Evolutionary conservation across 2,329 filamentous ascomycete species (phyloP).

Genomic region (Sarocladium kiliense): DNA sequence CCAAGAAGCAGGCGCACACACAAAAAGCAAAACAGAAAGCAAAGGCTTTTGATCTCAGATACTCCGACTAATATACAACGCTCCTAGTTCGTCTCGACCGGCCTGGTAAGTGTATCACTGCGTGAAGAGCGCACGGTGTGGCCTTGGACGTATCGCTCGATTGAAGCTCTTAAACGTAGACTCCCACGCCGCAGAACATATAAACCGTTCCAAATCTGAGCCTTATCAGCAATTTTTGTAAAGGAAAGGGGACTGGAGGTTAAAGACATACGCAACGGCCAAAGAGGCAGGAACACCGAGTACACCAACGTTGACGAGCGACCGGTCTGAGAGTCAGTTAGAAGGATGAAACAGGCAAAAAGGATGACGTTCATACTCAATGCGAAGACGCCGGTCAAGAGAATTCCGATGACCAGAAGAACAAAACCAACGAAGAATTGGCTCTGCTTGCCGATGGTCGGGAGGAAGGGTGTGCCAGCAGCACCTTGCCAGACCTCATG

Average conservation of each 20-base stretch:
- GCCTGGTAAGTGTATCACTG: slow-evolving; percentile 4
- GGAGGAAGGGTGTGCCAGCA: slow-evolving; percentile 78
- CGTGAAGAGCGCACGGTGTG: neutral
- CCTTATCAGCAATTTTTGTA: slow-evolving; percentile 14
- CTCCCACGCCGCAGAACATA: slow-evolving; percentile 98
- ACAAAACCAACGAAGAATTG: slow-evolving; percentile 80
- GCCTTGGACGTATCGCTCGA: neutral
- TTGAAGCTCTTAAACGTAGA: slow-evolving; percentile 78
- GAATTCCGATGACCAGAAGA: slow-evolving; percentile 66
- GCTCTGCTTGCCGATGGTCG: slow-evolving; percentile 71
- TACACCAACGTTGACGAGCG: slow-evolving; percentile 67
- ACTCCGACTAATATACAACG: slow-evolving; percentile 33
- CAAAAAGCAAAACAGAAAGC: slow-evolving; percentile 17
- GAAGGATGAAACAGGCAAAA: neutral
- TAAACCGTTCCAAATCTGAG: slow-evolving; percentile 86
- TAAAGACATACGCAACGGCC: slow-evolving; percentile 72
- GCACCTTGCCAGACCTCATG: slow-evolving; percentile 92
- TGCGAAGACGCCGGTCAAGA: slow-evolving; percentile 74
- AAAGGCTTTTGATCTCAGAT: slow-evolving; percentile 23
- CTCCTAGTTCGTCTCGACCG: neutral
- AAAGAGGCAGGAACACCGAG: slow-evolving; percentile 83
- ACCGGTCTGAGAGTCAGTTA: slow-evolving; percentile 61
- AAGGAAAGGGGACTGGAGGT: slow-evolving; percentile 2
- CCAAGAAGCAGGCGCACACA: slow-evolving; percentile 17
- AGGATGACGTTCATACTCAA: slow-evolving; percentile 59